Evolutionary conservation across 2,329 filamentous ascomycete genomes (phyloP).

Genomic region (Sclerotinia spermophila): DNA sequence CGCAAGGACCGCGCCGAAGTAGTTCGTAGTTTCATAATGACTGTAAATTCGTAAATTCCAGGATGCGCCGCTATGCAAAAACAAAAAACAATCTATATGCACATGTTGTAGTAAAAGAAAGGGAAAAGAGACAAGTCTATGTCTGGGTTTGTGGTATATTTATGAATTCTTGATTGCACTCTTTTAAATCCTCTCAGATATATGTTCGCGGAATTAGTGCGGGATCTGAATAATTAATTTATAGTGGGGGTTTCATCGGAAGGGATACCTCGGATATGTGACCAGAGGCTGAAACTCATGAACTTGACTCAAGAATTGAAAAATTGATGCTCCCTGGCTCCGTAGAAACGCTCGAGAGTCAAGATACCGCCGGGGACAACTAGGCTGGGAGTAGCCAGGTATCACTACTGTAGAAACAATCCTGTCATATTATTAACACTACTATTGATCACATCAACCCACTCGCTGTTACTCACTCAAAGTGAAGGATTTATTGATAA

Average conservation of each 20-base stretch:
- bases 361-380: not conserved
- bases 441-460: not conserved
- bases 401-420: not conserved
- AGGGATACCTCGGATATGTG: conserved; percentile 1
- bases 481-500: not conserved
- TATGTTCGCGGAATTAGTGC: not conserved
- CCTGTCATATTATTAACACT: not conserved
- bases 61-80: not conserved
- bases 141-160: not conserved
- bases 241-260: not conserved
- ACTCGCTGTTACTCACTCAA: not conserved
- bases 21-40: conserved; percentile 14
- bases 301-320: not conserved
- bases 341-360: not conserved
- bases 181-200: not conserved
- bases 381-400: not conserved
- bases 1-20: conserved; percentile 3
- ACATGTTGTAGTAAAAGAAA: conserved; percentile 2
- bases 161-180: not conserved
- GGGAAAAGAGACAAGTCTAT: not conserved
- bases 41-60: conserved; percentile 4
- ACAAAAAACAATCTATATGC: not conserved
- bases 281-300: not conserved
- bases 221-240: not conserved
- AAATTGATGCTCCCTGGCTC: too few species aligned